Evolutionary conservation across 306 rosid genomes (phyloP), one percentile per base, ranked within the genome.

Genomic region (Pueraria montana): DNA sequence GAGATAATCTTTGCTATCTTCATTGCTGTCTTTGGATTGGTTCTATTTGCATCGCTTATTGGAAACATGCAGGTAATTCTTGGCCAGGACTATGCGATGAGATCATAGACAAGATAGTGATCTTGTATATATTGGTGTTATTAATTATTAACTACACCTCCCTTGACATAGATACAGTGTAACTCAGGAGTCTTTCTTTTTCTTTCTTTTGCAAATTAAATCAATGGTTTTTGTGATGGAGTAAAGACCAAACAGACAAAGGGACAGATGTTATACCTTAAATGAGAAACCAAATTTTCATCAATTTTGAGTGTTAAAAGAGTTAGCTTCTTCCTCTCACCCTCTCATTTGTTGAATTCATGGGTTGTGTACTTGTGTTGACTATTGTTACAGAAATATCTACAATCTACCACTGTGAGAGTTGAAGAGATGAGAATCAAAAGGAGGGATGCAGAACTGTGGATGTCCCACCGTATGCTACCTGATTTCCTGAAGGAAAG

Each of bases 31-130:
- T 77, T 68, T n/a, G 98, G 98, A 66, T 87, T 93, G 88, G 88
- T 96, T 55, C 88, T 96, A 8, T 96, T 96, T 52, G 74, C 98
- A 4, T 80, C 85, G 11, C 98, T 96, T 66, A 93, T 96, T 30
- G 97, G 98, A 77, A 95, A 95, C 84, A 88, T 95, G 95, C 98
- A 95, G 98, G 98, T 95, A 86, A 79, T 52, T 23, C 46, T 83
- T 23, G 42, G 53, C 53, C 21, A 61, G 65, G 71, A 74, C n/a
- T 38, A 8, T 64, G 43, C 53, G 43, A 70, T 83, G 40, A 38
- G 34, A 79, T 76, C 72, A 50, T 64, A 82, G 73, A 79, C 72
- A 66, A 23, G 13, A 74, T 3, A 55, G 24, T 32, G 20, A 43
- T 69, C 75, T 10, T 42, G 49, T 1, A 55, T 58, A 48, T 61